Percentiles rank a stretch among this genome's conserved stretches.
phyloP scores from a whole-genome alignment of 768 basidiomycete species.

The Macrolepiota albuminosa region DNA sequence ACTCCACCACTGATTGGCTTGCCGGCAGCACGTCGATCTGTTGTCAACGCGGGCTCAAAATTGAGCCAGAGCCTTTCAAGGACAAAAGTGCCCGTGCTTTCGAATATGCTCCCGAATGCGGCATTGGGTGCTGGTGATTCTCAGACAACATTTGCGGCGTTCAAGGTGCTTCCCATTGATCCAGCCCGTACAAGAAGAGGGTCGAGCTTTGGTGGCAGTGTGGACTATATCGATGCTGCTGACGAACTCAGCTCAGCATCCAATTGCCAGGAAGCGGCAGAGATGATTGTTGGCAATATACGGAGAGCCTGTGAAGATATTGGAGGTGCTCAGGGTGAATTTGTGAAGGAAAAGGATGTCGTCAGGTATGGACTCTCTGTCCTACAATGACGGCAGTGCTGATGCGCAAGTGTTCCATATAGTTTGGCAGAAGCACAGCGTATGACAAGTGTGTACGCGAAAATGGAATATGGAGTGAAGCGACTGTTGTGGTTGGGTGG shows the following conservation, averaged over 20 bases:
- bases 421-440: slow-evolving; percentile 81
- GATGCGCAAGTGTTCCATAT: slow-evolving; percentile 7
- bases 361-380: slow-evolving; percentile 55
- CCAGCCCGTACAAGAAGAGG: slow-evolving; percentile 46
- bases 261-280: slow-evolving; percentile 75
- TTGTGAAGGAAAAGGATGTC: slow-evolving; percentile 67
- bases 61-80: slow-evolving; percentile 11
- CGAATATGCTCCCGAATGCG: slow-evolving; percentile 30
- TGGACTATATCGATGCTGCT: slow-evolving; percentile 46
- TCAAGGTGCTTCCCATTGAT: slow-evolving; percentile 77
- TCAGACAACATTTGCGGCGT: slow-evolving; percentile 58
- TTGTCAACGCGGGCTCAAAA: slow-evolving; percentile 7
- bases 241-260: slow-evolving; percentile 58
- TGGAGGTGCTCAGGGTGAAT: slow-evolving; percentile 41
- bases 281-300: slow-evolving; percentile 70
- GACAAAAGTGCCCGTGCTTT: slow-evolving; percentile 22
- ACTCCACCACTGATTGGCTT: slow-evolving; percentile 14
- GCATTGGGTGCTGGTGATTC: slow-evolving; percentile 21
- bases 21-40: slow-evolving; percentile 11
- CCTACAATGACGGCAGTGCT: slow-evolving; percentile 5
- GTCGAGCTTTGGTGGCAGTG: slow-evolving; percentile 38
- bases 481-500: slow-evolving; percentile 84
- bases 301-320: slow-evolving; percentile 60
- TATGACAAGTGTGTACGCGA: slow-evolving; percentile 82
- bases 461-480: slow-evolving; percentile 94